Percentiles rank a stretch among this genome's conserved stretches.
Conservation (phyloP, 768 basidiomycete genomes). For the Mycena galopus region DNA sequence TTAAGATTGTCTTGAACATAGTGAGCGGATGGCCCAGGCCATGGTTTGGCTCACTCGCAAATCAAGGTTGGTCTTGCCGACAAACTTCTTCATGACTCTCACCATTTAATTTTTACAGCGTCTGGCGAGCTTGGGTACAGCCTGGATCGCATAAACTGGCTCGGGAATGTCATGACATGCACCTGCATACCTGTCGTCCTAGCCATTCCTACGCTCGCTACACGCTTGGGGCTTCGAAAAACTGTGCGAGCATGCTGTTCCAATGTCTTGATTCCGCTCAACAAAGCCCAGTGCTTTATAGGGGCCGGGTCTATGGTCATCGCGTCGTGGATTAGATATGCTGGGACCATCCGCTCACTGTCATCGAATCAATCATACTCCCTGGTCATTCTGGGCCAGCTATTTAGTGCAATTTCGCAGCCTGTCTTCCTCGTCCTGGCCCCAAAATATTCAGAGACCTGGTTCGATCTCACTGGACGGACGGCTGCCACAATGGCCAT, state of each 20-base stretch:
- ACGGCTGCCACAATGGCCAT: slow-evolving; percentile 82
- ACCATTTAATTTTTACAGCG: slow-evolving; percentile 51
- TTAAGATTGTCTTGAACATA: slow-evolving; percentile 71
- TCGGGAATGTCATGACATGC: slow-evolving; percentile 75
- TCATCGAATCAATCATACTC: slow-evolving; percentile 67
- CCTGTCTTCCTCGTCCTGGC: slow-evolving; percentile 82
- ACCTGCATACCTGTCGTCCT: slow-evolving; percentile 74
- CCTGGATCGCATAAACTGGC: slow-evolving; percentile 81
- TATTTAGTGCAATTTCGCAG: slow-evolving; percentile 73
- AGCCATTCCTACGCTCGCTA: slow-evolving; percentile 67
- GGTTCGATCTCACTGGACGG: slow-evolving; percentile 83
- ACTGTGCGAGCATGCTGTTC: slow-evolving; percentile 51
- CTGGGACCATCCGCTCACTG: slow-evolving; percentile 69
- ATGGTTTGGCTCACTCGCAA: slow-evolving; percentile 89
- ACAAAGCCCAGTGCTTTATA: slow-evolving; percentile 65
- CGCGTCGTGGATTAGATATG: slow-evolving; percentile 84
- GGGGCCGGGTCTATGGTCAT: slow-evolving; percentile 66
- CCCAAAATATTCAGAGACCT: slow-evolving; percentile 84
- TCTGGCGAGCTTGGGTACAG: slow-evolving; percentile 73
- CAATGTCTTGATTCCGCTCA: background rate
- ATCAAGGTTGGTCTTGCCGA: slow-evolving; percentile 59
- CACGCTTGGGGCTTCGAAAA: slow-evolving; percentile 69
- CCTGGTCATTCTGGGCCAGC: slow-evolving; percentile 76
- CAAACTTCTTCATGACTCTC: too few relatives aligned
- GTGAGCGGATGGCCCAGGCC: slow-evolving; percentile 76